Base-by-base conservation (phyloP, 805 yeast genomes). In the Candida glaebosa region DNA sequence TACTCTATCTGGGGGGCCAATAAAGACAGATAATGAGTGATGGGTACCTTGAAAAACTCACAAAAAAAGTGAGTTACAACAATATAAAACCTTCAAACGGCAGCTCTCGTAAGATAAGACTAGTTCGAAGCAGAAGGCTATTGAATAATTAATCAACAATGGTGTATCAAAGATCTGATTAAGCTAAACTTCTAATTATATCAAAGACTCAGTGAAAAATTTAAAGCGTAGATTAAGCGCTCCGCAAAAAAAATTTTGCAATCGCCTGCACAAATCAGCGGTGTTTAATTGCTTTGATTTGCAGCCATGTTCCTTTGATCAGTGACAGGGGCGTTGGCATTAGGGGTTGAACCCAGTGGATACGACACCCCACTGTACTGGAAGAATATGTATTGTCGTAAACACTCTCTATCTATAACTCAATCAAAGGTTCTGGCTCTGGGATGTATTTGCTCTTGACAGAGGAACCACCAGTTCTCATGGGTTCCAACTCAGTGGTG, bases 351-450 rank as follows among this genome's bases (percentile, higher is more conserved):
- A n/a, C n/a, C n/a, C n/a, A n/a, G n/a, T n/a, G n/a, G n/a, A n/a
- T n/a, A n/a, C n/a, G n/a, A n/a, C n/a, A n/a, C n/a, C n/a, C n/a
- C n/a, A n/a, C n/a, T n/a, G n/a, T n/a, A n/a, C n/a, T n/a, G n/a
- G n/a, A n/a, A n/a, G n/a, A 22, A 22, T 22, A 10, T 22, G 10
- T 10, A 22, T 22, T 22, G 10, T 10, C 6, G 9, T 22, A 22
- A 22, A 22, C 16, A 35, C 25, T 19, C 10, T 12, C 18, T n/a
- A 18, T 6, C 39, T 52, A 67, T 32, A 69, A 48, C 45, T 69
- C 75, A 41, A 69, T 69, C 40, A 69, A 60, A 14, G 71, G 69
- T 44, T 65, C 71, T 5, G 72, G 72, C 46, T 66, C 73, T 10
- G 53, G 49, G 4, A 46, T 52, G 32, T 36, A 41, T 30, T 34